Base-by-base conservation (phyloP, 2,329 filamentous ascomycete species). In the Penicillium sumatraense region DNA sequence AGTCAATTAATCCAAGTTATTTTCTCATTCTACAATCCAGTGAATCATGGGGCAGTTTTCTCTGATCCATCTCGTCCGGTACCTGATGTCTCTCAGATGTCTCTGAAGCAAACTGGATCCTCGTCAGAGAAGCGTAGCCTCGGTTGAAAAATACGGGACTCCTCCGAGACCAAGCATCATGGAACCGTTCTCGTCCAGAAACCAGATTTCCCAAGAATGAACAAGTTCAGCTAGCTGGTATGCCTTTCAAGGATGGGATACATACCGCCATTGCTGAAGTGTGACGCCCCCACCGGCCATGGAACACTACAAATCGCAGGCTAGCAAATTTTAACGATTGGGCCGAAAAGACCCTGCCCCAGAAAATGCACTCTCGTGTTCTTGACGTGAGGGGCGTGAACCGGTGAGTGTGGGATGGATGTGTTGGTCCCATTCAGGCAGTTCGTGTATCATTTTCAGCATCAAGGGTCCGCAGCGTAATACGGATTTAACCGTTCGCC, bases 291-390 rank as follows among this genome's bases (percentile, higher is more conserved):
- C 23, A 18, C 10, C 8, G 11, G 8, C 18, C 27, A 18, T 11
- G 18, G 42, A 46, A n/a, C 26, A n/a, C 24, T 21, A 8, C 42
- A 10, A 29, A n/a, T 27, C 33, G 5, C 4, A 27, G 42, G 5
- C 18, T 46, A 21, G 42, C 20, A 13, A 5, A 21, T 21, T 31
- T 13, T 20, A 21, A 23, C 40, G 35, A 59, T 52, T 52, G 51
- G 53, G 38, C 36, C 50, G 51, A 59, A 51, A 48, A 53, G 57
- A 54, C n/a, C 44, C 38, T 44, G 23, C 18, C 40, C 24, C 23
- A 45, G n/a, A 29, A 23, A 16, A 7, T 11, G 18, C 29, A 29
- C 11, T 45, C 24, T 6, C 14, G 24, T 18, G n/a, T 14, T 27
- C 29, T 31, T 31, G 26, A 33, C 26, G 42, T 27, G 26, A 46